Evolutionary conservation across 139 green algal species (phyloP).

Genomic region (Auxenochlorella pyrenoidosa): DNA sequence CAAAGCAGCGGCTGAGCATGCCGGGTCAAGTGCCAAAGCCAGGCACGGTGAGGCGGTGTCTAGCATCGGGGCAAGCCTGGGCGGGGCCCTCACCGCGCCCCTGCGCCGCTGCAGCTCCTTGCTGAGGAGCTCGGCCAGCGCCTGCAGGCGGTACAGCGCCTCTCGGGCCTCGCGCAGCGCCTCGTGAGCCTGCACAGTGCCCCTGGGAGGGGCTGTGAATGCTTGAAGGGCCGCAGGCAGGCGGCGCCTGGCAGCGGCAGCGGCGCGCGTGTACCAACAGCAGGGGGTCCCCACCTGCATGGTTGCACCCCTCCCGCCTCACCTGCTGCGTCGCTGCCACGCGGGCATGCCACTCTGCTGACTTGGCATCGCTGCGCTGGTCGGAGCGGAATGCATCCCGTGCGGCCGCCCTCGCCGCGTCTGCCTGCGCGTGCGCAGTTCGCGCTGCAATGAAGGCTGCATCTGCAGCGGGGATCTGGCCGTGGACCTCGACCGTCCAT

Average conservation of each 20-base stretch:
- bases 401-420: constrained; percentile 25
- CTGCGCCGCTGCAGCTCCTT: constrained; percentile 22
- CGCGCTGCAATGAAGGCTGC: not conserved
- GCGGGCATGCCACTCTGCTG: constrained; percentile 40
- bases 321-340: constrained; percentile 43
- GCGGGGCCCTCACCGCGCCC: not conserved
- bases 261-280: not conserved
- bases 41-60: no score
- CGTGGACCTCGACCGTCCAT: not conserved
- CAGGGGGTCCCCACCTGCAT: no score
- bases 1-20: no score
- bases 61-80: not conserved
- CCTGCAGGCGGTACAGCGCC: constrained; percentile 36
- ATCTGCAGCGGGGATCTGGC: not conserved
- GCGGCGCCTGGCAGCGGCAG: not conserved
- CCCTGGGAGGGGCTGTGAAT: not conserved
- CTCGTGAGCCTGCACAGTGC: constrained; percentile 40
- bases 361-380: constrained; percentile 19
- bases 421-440: constrained; percentile 32
- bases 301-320: not conserved
- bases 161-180: constrained; percentile 35
- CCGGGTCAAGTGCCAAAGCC: no score
- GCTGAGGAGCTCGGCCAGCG: constrained; percentile 30
- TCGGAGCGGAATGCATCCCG: constrained; percentile 33
- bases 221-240: not conserved